These are phyloP conservation scores for Ceratocystis huliohia DNA, from an alignment of 2,329 filamentous ascomycete species.

Conservation along the genomic window DNA sequence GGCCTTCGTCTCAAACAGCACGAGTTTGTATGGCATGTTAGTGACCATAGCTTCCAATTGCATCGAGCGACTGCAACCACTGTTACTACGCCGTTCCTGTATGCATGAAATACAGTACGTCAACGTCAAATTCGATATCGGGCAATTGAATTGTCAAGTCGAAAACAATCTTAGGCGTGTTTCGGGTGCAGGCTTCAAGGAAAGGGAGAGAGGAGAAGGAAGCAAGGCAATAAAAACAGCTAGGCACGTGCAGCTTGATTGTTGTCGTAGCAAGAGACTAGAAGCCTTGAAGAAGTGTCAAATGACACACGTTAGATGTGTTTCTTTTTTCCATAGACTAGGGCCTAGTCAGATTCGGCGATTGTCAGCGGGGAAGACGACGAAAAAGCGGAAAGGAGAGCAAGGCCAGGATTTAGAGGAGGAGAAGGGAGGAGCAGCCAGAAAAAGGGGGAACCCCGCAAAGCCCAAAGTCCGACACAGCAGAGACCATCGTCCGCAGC, in stretches of 20 bases:
- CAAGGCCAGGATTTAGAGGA: not conserved
- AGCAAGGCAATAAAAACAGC: not conserved
- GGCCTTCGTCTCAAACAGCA: no score
- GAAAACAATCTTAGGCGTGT: not conserved
- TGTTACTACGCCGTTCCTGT: not conserved
- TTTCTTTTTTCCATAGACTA: not conserved
- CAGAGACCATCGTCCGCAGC: not conserved
- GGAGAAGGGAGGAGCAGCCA: not conserved
- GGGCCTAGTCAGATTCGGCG: not conserved
- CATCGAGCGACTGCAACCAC: not conserved
- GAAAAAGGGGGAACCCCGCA: not conserved
- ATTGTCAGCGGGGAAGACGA: not conserved
- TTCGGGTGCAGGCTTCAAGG: not conserved
- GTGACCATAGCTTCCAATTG: not conserved
- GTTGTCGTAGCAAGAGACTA: not conserved
- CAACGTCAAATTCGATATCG: not conserved
- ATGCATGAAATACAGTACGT: not conserved
- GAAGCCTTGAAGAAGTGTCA: constrained; percentile 2
- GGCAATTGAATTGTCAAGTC: not conserved
- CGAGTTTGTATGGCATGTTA: no score
- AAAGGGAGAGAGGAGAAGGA: not conserved
- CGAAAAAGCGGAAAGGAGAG: not conserved
- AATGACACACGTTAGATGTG: not conserved
- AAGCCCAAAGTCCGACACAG: not conserved
- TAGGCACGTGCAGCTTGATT: not conserved